These are phyloP conservation scores for Holtermannia corniformis DNA, from an alignment of 768 basidiomycete species.

Conservation along the genomic window DNA sequence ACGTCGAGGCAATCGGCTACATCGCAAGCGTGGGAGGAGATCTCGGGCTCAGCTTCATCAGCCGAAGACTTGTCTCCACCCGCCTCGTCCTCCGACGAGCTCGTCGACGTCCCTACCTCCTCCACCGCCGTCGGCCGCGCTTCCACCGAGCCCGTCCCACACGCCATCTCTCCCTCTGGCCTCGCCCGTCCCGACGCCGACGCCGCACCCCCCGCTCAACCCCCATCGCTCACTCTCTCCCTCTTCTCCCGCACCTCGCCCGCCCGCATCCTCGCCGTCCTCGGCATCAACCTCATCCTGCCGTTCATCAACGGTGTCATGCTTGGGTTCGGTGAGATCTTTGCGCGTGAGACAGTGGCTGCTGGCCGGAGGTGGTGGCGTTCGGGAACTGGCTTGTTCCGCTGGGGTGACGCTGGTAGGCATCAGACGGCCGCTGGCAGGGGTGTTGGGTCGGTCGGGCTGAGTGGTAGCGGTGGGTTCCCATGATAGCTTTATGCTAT, in stretches of 20 bases:
- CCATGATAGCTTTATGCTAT: background rate
- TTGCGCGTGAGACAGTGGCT: conserved; percentile 33
- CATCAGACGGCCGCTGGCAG: background rate
- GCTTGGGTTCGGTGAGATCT: conserved; percentile 42
- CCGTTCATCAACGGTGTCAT: conserved; percentile 42
- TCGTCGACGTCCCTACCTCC: conserved; percentile 3
- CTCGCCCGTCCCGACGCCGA: background rate
- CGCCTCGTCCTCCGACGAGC: conserved; percentile 3
- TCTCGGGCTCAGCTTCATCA: conserved; percentile 14
- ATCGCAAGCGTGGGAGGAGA: conserved; percentile 31
- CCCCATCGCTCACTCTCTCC: conserved; percentile 38
- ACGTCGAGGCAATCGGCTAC: conserved; percentile 25
- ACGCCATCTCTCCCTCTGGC: conserved; percentile 5
- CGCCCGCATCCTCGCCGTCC: conserved; percentile 29
- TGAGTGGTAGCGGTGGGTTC: conserved; percentile 4
- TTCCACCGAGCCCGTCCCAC: conserved; percentile 3
- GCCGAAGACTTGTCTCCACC: conserved; percentile 21
- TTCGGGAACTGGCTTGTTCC: conserved; percentile 21
- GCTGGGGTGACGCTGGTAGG: background rate
- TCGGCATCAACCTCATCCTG: conserved; percentile 39
- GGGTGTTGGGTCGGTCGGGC: background rate
- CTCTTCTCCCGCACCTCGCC: conserved; percentile 32
- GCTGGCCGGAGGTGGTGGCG: conserved; percentile 28
- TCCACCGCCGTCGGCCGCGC: background rate
- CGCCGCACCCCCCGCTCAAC: conserved; percentile 24